Evolutionary conservation across 1,139 yeast genomes (phyloP).

Genomic region (Scheffersomyces stambukii): DNA sequence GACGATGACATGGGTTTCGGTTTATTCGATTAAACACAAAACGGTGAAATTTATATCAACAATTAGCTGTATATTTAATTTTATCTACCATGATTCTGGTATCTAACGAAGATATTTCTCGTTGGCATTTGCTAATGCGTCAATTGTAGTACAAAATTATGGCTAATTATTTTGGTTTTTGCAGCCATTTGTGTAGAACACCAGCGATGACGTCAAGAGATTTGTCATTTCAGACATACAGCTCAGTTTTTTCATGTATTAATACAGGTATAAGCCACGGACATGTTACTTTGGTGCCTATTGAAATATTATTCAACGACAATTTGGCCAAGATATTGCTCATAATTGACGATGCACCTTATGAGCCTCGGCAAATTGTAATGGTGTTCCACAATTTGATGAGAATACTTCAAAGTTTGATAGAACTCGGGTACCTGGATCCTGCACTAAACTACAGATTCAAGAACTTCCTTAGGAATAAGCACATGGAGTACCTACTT

Average conservation of each 20-base stretch:
- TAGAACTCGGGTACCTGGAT: background rate
- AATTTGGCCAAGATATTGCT: constrained; percentile 6
- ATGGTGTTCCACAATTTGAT: constrained; percentile 1
- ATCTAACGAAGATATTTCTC: constrained; percentile 2
- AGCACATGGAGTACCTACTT: constrained; percentile 3
- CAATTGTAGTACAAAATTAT: background rate
- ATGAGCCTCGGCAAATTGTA: constrained; percentile 1
- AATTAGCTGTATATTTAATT: too few relatives aligned
- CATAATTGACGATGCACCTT: constrained; percentile 7
- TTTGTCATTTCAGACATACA: too few relatives aligned
- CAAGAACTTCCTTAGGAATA: constrained; percentile 1
- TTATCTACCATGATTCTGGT: constrained; percentile 10
- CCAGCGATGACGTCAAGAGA: too few relatives aligned
- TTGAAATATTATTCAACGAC: constrained; percentile 3
- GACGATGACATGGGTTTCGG: constrained; percentile 96
- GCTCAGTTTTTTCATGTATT: too few relatives aligned
- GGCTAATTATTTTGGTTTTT: too few relatives aligned
- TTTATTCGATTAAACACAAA: constrained; percentile 94
- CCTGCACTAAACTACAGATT: constrained; percentile 1
- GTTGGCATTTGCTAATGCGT: background rate
- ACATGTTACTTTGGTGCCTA: too few relatives aligned
- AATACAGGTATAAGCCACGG: too few relatives aligned
- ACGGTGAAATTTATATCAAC: too few relatives aligned
- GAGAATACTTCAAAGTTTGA: background rate
- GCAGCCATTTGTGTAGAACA: too few relatives aligned